Evolutionary conservation across 805 yeast genomes (phyloP).

Genomic region (Candida endomychidarum): DNA sequence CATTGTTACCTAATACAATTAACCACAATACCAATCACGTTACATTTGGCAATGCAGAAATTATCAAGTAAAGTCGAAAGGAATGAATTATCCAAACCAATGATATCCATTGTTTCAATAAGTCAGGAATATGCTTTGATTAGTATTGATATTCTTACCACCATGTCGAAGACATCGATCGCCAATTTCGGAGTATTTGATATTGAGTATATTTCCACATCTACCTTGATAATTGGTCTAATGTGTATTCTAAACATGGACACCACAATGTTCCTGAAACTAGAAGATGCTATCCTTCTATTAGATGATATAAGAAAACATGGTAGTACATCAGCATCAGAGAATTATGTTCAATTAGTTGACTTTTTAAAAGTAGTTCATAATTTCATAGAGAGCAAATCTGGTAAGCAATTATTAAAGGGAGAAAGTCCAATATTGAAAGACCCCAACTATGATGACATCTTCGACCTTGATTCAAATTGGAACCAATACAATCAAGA

Average conservation of each 20-base stretch:
- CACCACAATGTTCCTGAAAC: background rate
- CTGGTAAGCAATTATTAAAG: background rate
- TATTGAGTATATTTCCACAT: slow-evolving; percentile 3
- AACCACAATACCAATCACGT: slow-evolving; percentile 1
- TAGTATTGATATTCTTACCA: background rate
- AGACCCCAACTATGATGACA: background rate
- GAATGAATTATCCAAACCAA: background rate
- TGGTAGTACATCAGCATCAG: background rate
- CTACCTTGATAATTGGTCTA: slow-evolving; percentile 1
- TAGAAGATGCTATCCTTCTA: background rate
- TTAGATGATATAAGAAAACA: background rate
- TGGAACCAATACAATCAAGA: background rate
- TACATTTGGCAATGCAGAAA: background rate
- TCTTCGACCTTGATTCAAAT: background rate
- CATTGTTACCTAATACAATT: slow-evolving; percentile 4
- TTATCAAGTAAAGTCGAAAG: background rate
- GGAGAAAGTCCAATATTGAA: background rate
- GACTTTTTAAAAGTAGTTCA: background rate
- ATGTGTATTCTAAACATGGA: background rate
- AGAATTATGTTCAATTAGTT: background rate
- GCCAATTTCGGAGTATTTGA: slow-evolving; percentile 3
- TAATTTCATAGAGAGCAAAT: background rate
- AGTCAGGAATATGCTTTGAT: slow-evolving; percentile 1
- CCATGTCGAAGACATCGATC: background rate
- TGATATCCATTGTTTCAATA: slow-evolving; percentile 4